Conservation (phyloP, 306 rosid genomes). For the Arachis hypogaea region DNA sequence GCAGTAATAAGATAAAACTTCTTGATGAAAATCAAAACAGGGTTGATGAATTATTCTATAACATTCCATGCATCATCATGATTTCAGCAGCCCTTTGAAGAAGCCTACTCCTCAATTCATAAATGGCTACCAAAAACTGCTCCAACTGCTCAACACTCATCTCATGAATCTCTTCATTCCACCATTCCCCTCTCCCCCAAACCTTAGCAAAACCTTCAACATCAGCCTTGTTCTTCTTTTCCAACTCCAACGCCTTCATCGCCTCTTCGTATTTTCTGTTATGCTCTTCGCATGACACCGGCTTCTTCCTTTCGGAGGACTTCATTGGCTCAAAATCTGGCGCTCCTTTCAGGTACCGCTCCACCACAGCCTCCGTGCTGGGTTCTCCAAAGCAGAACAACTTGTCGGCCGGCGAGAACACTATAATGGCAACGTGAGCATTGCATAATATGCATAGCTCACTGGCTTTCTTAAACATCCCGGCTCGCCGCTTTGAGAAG, state of each 20-base stretch:
- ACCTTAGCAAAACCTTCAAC: slow-evolving; percentile 2
- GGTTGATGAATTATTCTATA: background rate
- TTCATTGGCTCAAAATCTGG: background rate
- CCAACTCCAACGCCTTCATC: slow-evolving; percentile 37
- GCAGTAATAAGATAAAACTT: background rate
- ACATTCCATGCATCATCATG: background rate
- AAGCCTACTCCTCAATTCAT: slow-evolving; percentile 47
- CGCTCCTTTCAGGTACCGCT: slow-evolving; percentile 31
- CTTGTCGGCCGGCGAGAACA: slow-evolving; percentile 54
- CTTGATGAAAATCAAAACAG: background rate
- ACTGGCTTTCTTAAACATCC: slow-evolving; percentile 61
- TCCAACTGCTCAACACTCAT: slow-evolving; percentile 43
- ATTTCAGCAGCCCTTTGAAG: slow-evolving; percentile 25
- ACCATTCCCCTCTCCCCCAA: slow-evolving; percentile 36
- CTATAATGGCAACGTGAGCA: slow-evolving; percentile 45
- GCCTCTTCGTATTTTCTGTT: slow-evolving; percentile 42
- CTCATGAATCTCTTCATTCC: slow-evolving; percentile 47
- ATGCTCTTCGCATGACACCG: slow-evolving; percentile 8
- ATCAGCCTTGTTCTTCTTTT: slow-evolving; percentile 38
- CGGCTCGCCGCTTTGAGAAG: slow-evolving; percentile 54
- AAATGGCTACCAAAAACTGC: slow-evolving; percentile 37
- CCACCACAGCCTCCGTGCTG: slow-evolving; percentile 31
- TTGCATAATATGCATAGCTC: slow-evolving; percentile 59
- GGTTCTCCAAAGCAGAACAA: slow-evolving; percentile 54
- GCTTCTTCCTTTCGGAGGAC: background rate